phyloP scores from a whole-genome alignment of 164 flowering plant genomes.

The Aristolochia fimbriata region DNA sequence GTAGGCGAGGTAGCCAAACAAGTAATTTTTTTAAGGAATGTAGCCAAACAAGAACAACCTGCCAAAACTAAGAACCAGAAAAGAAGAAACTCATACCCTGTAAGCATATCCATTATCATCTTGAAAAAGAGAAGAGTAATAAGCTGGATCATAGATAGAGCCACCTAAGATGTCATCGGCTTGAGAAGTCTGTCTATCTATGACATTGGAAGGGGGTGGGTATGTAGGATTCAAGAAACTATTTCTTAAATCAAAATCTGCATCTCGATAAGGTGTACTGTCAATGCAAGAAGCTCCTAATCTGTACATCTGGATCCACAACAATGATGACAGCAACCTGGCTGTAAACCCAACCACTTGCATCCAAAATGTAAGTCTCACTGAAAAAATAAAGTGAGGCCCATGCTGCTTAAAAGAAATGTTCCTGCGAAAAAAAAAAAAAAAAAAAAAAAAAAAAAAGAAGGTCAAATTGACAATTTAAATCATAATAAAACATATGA shows the following conservation, averaged over 20 bases:
- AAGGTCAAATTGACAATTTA: no score
- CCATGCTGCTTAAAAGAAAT: conserved; percentile 43
- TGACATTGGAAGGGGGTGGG: conserved; percentile 26
- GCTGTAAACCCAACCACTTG: conserved; percentile 60
- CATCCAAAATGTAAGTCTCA: conserved; percentile 68
- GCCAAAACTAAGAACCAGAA: background rate
- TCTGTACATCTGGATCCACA: conserved; percentile 94
- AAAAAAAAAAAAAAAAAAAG: conserved; percentile 7
- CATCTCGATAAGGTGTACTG: conserved; percentile 29
- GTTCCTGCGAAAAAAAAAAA: conserved; percentile 39
- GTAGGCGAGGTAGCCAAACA: no score
- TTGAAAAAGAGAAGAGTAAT: conserved; percentile 80
- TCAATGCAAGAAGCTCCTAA: conserved; percentile 56
- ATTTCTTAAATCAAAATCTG: conserved; percentile 58
- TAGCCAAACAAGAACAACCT: background rate
- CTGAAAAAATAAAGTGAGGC: conserved; percentile 35
- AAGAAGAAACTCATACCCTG: conserved; percentile 27
- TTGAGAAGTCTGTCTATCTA: conserved; percentile 34
- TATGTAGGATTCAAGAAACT: conserved; percentile 63
- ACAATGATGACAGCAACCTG: conserved; percentile 57
- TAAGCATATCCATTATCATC: conserved; percentile 26
- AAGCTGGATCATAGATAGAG: conserved; percentile 75
- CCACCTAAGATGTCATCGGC: conserved; percentile 59
- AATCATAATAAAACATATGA: no score
- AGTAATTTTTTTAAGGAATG: no score